Evolutionary conservation across 192 early-diverging fungal species (phyloP).

Genomic region (Backusella morwellensis): DNA sequence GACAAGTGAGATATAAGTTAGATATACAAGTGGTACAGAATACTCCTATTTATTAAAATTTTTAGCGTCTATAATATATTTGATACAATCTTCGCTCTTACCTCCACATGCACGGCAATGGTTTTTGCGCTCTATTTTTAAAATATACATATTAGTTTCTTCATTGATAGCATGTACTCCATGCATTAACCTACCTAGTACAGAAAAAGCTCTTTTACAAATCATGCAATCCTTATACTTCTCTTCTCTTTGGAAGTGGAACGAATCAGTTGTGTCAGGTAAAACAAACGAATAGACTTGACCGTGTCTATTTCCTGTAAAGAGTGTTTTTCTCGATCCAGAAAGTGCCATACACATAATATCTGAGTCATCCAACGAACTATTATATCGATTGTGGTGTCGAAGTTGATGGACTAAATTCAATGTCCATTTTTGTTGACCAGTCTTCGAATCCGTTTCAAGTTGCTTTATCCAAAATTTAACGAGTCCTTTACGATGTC

Average conservation of each 20-base stretch:
- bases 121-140: slow-evolving; percentile 42
- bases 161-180: background rate
- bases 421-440: slow-evolving; percentile 35
- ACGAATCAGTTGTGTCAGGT: slow-evolving; percentile 47
- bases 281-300: slow-evolving; percentile 48
- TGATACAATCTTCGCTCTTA: background rate
- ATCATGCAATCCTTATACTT: slow-evolving; percentile 46
- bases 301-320: slow-evolving; percentile 50
- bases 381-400: slow-evolving; percentile 37
- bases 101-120: slow-evolving; percentile 57
- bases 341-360: slow-evolving; percentile 43
- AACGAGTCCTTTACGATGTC: slow-evolving; percentile 53
- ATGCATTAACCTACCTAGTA: slow-evolving; percentile 34
- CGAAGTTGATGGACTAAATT: slow-evolving; percentile 35
- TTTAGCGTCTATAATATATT: background rate
- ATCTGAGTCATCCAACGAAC: slow-evolving; percentile 28
- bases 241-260: slow-evolving; percentile 50
- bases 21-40: slow-evolving; percentile 20
- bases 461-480: slow-evolving; percentile 40
- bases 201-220: slow-evolving; percentile 51
- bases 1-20: slow-evolving; percentile 1
- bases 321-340: slow-evolving; percentile 40
- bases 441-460: slow-evolving; percentile 14
- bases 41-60: slow-evolving; percentile 2
- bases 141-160: background rate